Evolutionary conservation across 257 asterid genomes (phyloP).

Genomic region (Solanum chmielewskii): DNA sequence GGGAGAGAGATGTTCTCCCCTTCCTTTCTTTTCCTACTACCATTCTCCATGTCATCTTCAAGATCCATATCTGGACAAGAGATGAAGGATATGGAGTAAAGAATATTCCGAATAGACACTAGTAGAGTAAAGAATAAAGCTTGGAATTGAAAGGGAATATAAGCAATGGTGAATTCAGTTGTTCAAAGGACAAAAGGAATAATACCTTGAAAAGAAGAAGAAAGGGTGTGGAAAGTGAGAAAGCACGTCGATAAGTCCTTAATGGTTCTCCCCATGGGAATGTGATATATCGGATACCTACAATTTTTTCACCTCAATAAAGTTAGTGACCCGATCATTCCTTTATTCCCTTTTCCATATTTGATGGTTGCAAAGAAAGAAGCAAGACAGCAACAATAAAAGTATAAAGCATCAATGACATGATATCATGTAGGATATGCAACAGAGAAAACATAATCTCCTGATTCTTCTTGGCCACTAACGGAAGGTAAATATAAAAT

Average conservation of each 20-base stretch:
- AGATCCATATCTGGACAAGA: conserved; percentile 26
- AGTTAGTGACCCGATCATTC: conserved; percentile 5
- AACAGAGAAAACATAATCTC: neutral
- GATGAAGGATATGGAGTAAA: neutral
- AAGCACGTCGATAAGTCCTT: conserved; percentile 43
- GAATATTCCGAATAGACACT: neutral
- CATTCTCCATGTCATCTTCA: conserved; percentile 13
- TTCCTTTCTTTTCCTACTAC: conserved; percentile 15
- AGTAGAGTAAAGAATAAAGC: neutral
- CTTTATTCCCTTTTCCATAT: conserved; percentile 1
- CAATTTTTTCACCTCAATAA: conserved; percentile 9
- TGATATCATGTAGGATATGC: neutral
- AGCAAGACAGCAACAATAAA: neutral
- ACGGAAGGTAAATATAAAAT: neutral
- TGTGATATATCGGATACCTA: conserved; percentile 51
- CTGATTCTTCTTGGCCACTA: neutral
- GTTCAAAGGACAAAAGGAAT: neutral
- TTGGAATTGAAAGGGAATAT: neutral
- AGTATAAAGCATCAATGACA: neutral
- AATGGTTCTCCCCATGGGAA: conserved; percentile 38
- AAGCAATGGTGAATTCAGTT: neutral
- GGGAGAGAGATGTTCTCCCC: conserved; percentile 32
- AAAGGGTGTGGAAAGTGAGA: conserved; percentile 46
- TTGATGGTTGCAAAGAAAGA: neutral
- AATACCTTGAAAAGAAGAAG: conserved; percentile 44